Conservation (phyloP, 2,329 filamentous ascomycete species). For the Nannizziopsis barbatae region DNA sequence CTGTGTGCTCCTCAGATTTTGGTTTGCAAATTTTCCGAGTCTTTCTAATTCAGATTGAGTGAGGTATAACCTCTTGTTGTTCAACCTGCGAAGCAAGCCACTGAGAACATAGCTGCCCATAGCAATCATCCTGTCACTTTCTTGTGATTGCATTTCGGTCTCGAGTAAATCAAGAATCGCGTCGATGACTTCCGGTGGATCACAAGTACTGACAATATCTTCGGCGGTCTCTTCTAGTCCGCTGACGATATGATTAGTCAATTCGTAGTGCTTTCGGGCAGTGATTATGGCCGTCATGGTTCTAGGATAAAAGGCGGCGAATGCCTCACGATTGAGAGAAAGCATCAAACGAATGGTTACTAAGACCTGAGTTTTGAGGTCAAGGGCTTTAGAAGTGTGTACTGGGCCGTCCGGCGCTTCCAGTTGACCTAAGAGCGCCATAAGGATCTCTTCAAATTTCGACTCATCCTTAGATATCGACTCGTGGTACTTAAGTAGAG, state of each 20-base stretch:
- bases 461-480: constrained; percentile 26
- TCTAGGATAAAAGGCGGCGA: constrained; percentile 27
- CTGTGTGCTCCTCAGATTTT: constrained; percentile 25
- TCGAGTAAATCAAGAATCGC: constrained; percentile 27
- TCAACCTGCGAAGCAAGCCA: constrained; percentile 21
- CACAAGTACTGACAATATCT: constrained; percentile 25
- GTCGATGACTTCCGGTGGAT: constrained; percentile 23
- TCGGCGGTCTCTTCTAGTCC: constrained; percentile 32
- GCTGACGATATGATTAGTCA: constrained; percentile 31
- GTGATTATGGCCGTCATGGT: constrained; percentile 29
- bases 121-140: constrained; percentile 25
- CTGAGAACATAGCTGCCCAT: constrained; percentile 27
- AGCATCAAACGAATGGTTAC: constrained; percentile 33
- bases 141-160: constrained; percentile 23
- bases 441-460: constrained; percentile 30
- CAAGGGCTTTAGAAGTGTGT: constrained; percentile 19
- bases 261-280: constrained; percentile 29
- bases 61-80: constrained; percentile 16
- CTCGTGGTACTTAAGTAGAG: constrained; percentile 29
- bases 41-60: constrained; percentile 18
- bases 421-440: constrained; percentile 30
- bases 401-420: constrained; percentile 24
- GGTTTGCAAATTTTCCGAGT: constrained; percentile 26
- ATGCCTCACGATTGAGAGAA: constrained; percentile 26
- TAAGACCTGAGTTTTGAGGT: constrained; percentile 35